phyloP scores from a whole-genome alignment of 2,329 filamentous ascomycete genomes.

The Pleoardoris graminearum region DNA sequence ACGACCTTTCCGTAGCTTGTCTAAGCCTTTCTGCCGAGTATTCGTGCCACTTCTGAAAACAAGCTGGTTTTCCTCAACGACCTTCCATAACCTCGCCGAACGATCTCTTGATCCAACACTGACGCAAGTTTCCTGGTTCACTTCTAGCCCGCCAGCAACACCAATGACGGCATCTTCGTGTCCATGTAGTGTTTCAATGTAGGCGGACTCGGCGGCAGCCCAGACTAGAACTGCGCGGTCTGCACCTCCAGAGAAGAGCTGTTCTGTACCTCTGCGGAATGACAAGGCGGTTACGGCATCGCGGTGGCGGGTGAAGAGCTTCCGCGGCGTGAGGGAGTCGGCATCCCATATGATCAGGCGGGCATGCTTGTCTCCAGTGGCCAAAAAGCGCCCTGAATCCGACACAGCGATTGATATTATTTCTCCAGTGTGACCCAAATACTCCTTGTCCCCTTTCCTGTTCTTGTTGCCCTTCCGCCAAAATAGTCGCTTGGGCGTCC shows the following conservation, averaged over 20 bases:
- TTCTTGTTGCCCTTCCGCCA: conserved; percentile 64
- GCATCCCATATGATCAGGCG: conserved; percentile 89
- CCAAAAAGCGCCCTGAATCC: conserved; percentile 85
- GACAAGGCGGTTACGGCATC: conserved; percentile 83
- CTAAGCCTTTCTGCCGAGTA: conserved; percentile 44
- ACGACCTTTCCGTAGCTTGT: conserved; percentile 40
- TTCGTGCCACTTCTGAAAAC: conserved; percentile 84
- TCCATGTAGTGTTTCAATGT: conserved; percentile 93
- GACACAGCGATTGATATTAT: conserved; percentile 87
- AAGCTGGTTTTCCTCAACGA: conserved; percentile 90
- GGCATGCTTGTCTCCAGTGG: conserved; percentile 83
- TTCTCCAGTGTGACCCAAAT: conserved; percentile 70
- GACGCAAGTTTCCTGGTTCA: conserved; percentile 85
- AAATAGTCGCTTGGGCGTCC: conserved; percentile 64
- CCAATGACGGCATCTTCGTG: conserved; percentile 91
- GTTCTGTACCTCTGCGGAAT: conserved; percentile 84
- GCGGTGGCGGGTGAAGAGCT: conserved; percentile 88
- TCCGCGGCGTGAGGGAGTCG: conserved; percentile 73
- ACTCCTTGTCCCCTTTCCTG: conserved; percentile 65
- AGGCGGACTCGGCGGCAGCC: conserved; percentile 88
- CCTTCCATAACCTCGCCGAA: conserved; percentile 93
- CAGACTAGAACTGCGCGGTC: conserved; percentile 96
- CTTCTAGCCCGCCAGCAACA: conserved; percentile 60
- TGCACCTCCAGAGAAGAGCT: conserved; percentile 86
- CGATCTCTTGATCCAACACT: conserved; percentile 89